A percentile compares a stretch with the other conserved stretches of the same genome.
phyloP scores from a whole-genome alignment of 352 stramenopile species.

The Thraustochytrium striatum region DNA sequence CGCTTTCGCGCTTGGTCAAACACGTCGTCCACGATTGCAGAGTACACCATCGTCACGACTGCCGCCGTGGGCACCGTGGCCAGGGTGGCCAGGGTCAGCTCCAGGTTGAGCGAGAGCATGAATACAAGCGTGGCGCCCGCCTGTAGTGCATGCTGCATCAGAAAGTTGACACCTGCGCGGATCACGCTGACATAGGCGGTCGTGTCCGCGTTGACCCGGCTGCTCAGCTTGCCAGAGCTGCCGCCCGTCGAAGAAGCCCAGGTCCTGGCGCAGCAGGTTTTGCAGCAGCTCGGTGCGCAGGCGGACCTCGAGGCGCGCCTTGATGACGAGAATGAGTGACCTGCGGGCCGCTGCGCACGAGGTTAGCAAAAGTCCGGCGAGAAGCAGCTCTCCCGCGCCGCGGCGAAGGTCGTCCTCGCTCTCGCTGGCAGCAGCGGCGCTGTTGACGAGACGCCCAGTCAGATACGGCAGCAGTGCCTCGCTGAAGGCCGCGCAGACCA shows the following conservation, averaged over 20 bases:
- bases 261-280: conserved; percentile 18
- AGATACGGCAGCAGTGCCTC: conserved; percentile 56
- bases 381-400: not conserved
- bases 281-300: conserved; percentile 10
- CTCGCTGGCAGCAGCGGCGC: conserved; percentile 48
- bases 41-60: not conserved
- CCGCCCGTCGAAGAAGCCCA: conserved; percentile 40
- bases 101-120: conserved; percentile 66
- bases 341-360: conserved; percentile 54
- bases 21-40: not conserved
- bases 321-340: conserved; percentile 54
- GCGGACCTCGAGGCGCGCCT: conserved; percentile 52
- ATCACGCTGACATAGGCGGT: conserved; percentile 67
- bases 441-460: conserved; percentile 55
- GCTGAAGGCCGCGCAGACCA: too few species aligned
- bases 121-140: conserved; percentile 64
- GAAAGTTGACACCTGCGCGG: conserved; percentile 66
- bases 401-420: not conserved
- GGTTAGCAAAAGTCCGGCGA: not conserved
- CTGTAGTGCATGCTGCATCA: conserved; percentile 63
- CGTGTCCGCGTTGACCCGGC: conserved; percentile 58
- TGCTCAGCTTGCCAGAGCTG: not conserved
- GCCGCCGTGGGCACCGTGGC: conserved; percentile 60
- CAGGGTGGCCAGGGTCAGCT: conserved; percentile 46
- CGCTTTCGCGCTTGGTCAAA: not conserved